Base-by-base conservation (phyloP, 2,329 filamentous ascomycete species). In the Stemphylium vesicarium region DNA sequence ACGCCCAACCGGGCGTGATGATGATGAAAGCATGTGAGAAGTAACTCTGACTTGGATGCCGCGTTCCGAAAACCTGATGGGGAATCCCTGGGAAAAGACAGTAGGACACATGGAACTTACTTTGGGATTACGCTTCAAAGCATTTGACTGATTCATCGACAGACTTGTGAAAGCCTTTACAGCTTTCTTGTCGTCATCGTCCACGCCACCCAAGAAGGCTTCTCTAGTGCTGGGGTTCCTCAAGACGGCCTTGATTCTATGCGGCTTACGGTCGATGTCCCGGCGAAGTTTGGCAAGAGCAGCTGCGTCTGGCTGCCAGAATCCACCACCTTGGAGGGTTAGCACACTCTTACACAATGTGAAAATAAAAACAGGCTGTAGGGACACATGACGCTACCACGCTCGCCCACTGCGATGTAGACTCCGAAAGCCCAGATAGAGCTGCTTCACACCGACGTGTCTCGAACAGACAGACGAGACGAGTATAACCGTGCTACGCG, bases 51-150 rank as follows among this genome's bases (percentile, higher is more conserved):
- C 42, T 35, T 36, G 20, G 15, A 5, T 12, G 20, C 33, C 20
- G 15, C 20, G 9, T 29, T 29, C 26, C 26, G 26, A 29, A 13
- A 32, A 13, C 26, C 42, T 29, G 11, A 38, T 18, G 18, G 15
- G 13, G 13, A 5, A 12, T 33, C 22, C 24, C 12, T 15, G 22
- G 1, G 4, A 26, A 37, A 33, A 59, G 48, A 60, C 16, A 54
- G 54, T 50, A 58, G 18, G 45, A 56, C 35, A 41, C 42, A 57
- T 32, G 36, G 26, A 10, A 78, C 83, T 73, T 74, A 92, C 91
- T 85, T 93, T 94, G 4, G 93, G 93, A 70, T 88, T 88, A 33
- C 86, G 94, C 81, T 96, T 96, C 45, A 97, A 80, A 12, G 92
- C 91, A 57, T 85, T 89, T 55, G 87, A 85, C 60, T 84, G 79